Evolutionary conservation across 2,329 filamentous ascomycete genomes (phyloP), one percentile per base, ranked within the genome.

Genomic region (Clarireedia homoeocarpa): DNA sequence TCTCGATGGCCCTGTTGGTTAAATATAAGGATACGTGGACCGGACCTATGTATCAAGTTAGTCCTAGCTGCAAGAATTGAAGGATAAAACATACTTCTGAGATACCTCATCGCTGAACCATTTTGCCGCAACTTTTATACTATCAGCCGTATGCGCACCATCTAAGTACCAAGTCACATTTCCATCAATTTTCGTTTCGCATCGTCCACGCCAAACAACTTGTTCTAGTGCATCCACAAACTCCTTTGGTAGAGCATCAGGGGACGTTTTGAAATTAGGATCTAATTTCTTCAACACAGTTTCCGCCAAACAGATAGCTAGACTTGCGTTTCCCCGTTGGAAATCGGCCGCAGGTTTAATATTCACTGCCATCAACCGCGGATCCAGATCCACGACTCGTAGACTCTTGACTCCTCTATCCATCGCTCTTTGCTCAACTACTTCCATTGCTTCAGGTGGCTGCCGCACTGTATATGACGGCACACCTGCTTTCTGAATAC

Each of bases 141-240:
- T 96, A 68, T 97, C 92, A 3, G 87, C 77, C 0, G 92, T 99
- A 71, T 99, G 94, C 2, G 91, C 94, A 7, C 94, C 91, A 67
- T 99, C 94, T 20, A 99, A 81, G 67, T 91, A 87, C 91, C 92
- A 99, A 15, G 77, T 78, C 5, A 95, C 74, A 15, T 77, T 75
- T 2, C 74, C 75, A 59, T 83, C 79, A 3, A 71, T 62, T 64
- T 79, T 82, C 42, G 78, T 73, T 62, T 86, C 82, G 67, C 91
- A 96, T 47, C 94, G 80, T 4, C 92, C 94, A 42, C 90, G 81
- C 74, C 91, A 88, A 2, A 83, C 81, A 2, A 90, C 86, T 63
- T 82, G 73, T 67, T 92, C 84, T 1, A 99, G 74, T 0, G 91
- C 94, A 14, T 80, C 75, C 24, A 83, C 73, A 66, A 96, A 88